Conservation (phyloP, 805 yeast genomes). For the Candida chilensis region DNA sequence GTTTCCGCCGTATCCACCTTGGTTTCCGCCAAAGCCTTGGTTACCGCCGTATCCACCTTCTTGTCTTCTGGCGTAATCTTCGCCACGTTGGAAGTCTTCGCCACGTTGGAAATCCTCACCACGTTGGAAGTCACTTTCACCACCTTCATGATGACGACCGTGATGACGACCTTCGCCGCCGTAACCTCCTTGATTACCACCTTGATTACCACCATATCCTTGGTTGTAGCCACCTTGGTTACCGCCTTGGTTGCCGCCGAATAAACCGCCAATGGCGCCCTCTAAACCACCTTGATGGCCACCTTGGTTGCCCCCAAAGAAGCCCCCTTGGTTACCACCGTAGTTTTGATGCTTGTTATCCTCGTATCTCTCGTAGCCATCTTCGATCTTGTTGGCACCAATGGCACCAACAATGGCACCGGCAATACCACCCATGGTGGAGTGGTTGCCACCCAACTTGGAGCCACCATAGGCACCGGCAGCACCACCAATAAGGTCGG, state of each 20-base stretch:
- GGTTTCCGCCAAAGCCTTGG: conserved; percentile 6
- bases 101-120: conserved; percentile 2
- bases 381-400: conserved; percentile 40
- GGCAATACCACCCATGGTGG: conserved; percentile 32
- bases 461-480: conserved; percentile 47
- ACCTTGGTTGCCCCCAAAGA: conserved; percentile 6
- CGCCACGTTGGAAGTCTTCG: conserved; percentile 1
- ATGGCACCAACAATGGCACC: conserved; percentile 52
- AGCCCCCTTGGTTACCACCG: conserved; percentile 12
- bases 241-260: conserved; percentile 3
- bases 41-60: conserved; percentile 7
- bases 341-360: conserved; percentile 7
- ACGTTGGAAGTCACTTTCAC: conserved; percentile 6
- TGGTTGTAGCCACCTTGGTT: conserved; percentile 1
- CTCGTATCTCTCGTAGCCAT: conserved; percentile 18
- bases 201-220: conserved; percentile 4
- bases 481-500: conserved; percentile 40
- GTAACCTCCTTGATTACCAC: conserved; percentile 7
- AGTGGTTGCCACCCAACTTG: conserved; percentile 28
- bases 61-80: conserved; percentile 4
- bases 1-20: conserved; percentile 4
- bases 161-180: conserved; percentile 8
- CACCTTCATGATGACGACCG: conserved; percentile 3
- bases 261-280: conserved; percentile 2
- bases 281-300: conserved; percentile 6